Evolutionary conservation across 1,284 basidiomycete genomes (phyloP), one percentile per base, ranked within the genome.

Genomic region (Anthracocystis setariae): DNA sequence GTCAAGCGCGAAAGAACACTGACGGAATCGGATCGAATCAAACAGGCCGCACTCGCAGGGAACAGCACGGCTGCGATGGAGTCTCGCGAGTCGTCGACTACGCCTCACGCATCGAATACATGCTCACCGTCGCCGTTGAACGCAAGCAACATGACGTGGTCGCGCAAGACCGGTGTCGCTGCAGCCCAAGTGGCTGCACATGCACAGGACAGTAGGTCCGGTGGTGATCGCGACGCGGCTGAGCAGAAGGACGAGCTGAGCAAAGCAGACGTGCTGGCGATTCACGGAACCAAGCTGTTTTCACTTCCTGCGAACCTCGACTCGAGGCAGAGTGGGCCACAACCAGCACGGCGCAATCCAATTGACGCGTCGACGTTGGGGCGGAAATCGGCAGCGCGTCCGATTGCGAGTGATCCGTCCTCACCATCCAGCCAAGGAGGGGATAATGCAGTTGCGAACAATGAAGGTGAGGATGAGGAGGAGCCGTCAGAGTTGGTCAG

Each of bases 11-110:
- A 60, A 33, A 33, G 50, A 7, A 54, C 51, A 15, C 35, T 73
- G 13, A 64, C 63, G 12, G 72, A 74, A 4, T 68, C 74, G 44
- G 68, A 74, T 44, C 42, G 47, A 12, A 69, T 76, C 64, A 74
- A 72, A 29, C 56, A 64, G 13, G 72, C 74, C 2, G 74, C 68
- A 1, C 45, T 64, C 10, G 35, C 60, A 3, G 60, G 66, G 2
- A 37, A 70, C 21, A 44, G 25, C 8, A n/a, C 24, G 10, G 61
- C 37, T 8, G 66, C 66, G 8, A 52, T 69, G 48, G 60, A 48
- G 2, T 32, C 40, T 12, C 40, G 43, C 8, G 50, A 47, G 12
- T n/a, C 25, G 5, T 13, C 39, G 10, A 8, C 21, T 10, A 17
- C 27, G 13, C 12, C 37, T 18, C 13, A 1, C 20, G 12, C 21